phyloP scores from a whole-genome alignment of 208 protist species.

The Herpetomonas samuelpessoai region DNA sequence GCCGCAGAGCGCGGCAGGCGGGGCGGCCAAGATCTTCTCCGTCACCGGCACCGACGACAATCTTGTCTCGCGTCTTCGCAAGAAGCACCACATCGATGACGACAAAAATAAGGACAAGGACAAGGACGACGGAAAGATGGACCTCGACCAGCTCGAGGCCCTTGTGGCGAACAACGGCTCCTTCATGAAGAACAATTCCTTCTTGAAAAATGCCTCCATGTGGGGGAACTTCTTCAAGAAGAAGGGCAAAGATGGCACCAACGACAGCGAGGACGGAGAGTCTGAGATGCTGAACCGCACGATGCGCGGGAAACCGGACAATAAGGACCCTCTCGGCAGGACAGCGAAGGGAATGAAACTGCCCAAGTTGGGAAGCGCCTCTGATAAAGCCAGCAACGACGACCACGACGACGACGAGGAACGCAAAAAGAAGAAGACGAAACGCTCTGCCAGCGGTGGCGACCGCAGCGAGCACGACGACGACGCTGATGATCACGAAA shows the following conservation, averaged over 20 bases:
- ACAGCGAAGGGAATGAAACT: too few species aligned
- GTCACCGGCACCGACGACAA: constrained; percentile 44
- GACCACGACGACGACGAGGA: constrained; percentile 7
- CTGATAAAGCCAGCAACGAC: constrained; percentile 21
- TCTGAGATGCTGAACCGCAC: neutral
- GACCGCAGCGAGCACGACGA: neutral
- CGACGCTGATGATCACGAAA: constrained; percentile 1
- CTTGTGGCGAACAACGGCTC: constrained; percentile 31
- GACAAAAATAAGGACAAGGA: constrained; percentile 23
- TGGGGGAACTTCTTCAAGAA: constrained; percentile 37
- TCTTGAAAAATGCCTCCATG: constrained; percentile 45
- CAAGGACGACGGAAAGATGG: constrained; percentile 8
- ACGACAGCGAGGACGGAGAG: constrained; percentile 4
- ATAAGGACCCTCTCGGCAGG: too few species aligned
- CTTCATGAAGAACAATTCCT: constrained; percentile 53
- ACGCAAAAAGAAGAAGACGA: constrained; percentile 6
- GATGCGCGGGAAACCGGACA: too few species aligned
- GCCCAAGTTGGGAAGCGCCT: constrained; percentile 38
- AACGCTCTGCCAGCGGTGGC: neutral
- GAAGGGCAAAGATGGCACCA: constrained; percentile 15
- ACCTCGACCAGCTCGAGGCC: constrained; percentile 9
- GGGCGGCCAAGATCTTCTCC: constrained; percentile 43
- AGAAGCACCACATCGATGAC: constrained; percentile 56
- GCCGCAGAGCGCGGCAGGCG: constrained; percentile 16
- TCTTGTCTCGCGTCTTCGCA: constrained; percentile 51